These are phyloP conservation scores for Angomonas ambiguus DNA, from an alignment of 208 protist species.

Conservation along the genomic window DNA sequence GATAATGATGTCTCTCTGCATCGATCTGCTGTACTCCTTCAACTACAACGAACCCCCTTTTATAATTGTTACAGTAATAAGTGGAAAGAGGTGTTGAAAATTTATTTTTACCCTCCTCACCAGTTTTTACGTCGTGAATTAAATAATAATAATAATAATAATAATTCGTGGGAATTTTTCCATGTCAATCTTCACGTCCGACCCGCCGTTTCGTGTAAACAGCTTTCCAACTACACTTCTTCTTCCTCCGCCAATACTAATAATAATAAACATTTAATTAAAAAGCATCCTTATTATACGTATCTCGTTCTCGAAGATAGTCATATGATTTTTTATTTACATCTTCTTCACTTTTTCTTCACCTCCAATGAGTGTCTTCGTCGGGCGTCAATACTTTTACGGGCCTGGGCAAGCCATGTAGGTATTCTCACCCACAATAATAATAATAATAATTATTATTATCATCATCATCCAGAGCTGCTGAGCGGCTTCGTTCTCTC, in stretches of 20 bases:
- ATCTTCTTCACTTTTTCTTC: slow-evolving; percentile 70
- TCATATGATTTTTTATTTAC: slow-evolving; percentile 64
- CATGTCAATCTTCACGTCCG: too few species aligned
- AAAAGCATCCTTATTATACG: slow-evolving; percentile 74
- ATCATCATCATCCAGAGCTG: slow-evolving; percentile 43
- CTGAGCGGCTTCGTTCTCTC: slow-evolving; percentile 77
- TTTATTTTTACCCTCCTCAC: slow-evolving; percentile 72
- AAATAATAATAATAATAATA: slow-evolving; percentile 11
- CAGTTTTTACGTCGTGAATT: slow-evolving; percentile 24
- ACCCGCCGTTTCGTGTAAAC: too few species aligned
- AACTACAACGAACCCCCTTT: not conserved
- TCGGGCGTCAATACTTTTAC: slow-evolving; percentile 75
- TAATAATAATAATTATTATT: slow-evolving; percentile 4
- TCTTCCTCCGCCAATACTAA: too few species aligned
- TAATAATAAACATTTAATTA: not conserved
- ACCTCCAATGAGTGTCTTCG: slow-evolving; percentile 43
- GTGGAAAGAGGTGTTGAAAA: slow-evolving; percentile 28
- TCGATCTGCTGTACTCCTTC: not conserved
- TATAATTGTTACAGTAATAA: slow-evolving; percentile 1
- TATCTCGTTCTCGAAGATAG: slow-evolving; percentile 82
- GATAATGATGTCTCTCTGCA: not conserved
- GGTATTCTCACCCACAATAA: slow-evolving; percentile 16
- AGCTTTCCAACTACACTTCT: too few species aligned
- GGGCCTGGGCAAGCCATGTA: slow-evolving; percentile 79
- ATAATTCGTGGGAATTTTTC: not conserved